These are phyloP conservation scores for Cicer cuneatum DNA, from an alignment of 306 rosid genomes.

Conservation along the genomic window DNA sequence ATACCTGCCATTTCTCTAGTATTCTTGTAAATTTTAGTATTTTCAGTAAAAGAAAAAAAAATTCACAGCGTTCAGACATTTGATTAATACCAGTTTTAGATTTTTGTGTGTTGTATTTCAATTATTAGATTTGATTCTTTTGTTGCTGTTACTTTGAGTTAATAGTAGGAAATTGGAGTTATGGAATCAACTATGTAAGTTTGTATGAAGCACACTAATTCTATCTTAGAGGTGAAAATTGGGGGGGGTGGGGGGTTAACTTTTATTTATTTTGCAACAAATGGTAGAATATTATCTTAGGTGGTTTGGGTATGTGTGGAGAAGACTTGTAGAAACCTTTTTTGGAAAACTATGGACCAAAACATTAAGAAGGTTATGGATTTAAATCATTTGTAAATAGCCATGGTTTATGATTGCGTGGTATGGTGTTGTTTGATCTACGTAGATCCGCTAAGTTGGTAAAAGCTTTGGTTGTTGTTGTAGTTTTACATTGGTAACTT, in stretches of 20 bases:
- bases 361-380: background rate
- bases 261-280: background rate
- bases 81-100: background rate
- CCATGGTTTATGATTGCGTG: constrained; percentile 3
- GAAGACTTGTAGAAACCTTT: background rate
- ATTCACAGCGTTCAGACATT: constrained; percentile 6
- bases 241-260: background rate
- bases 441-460: background rate
- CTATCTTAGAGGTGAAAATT: background rate
- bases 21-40: constrained; percentile 1
- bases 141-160: constrained; percentile 37
- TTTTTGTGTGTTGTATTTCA: constrained; percentile 5
- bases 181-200: constrained; percentile 4
- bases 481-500: constrained; percentile 11
- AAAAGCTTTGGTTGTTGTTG: background rate
- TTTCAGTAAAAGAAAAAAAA: constrained; percentile 14
- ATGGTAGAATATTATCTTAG: background rate
- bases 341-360: background rate
- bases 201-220: background rate
- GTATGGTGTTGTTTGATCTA: constrained; percentile 4
- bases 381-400: background rate
- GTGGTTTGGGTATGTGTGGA: background rate
- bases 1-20: background rate
- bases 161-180: background rate
- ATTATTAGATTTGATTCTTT: constrained; percentile 4